These are phyloP conservation scores for Pichia ethanolica DNA, from an alignment of 805 yeast genomes.

Conservation along the genomic window DNA sequence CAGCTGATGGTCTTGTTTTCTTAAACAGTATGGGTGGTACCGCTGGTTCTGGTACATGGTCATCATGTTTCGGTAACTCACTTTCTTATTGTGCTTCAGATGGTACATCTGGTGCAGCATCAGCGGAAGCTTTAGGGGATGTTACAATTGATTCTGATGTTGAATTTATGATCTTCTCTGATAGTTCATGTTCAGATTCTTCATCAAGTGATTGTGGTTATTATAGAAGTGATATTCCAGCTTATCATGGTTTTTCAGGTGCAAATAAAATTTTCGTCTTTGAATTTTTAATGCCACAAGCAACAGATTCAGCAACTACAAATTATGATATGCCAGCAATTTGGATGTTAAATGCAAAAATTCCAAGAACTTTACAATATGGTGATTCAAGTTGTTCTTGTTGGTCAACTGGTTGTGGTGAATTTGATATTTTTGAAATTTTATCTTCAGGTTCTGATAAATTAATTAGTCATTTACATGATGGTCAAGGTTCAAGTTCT, in stretches of 20 bases:
- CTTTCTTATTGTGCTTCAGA: constrained; percentile 76
- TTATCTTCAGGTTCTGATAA: constrained; percentile 67
- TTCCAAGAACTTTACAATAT: constrained; percentile 92
- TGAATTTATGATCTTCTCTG: constrained; percentile 81
- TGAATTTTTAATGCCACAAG: constrained; percentile 88
- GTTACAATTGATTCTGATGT: constrained; percentile 61
- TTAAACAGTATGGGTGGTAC: constrained; percentile 85
- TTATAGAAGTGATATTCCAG: constrained; percentile 81
- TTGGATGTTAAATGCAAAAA: constrained; percentile 66
- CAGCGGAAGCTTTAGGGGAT: constrained; percentile 62
- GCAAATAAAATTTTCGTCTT: constrained; percentile 77
- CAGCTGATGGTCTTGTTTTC: constrained; percentile 67
- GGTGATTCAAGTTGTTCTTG: constrained; percentile 84
- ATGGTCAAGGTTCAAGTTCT: constrained; percentile 64
- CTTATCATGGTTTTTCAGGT: constrained; percentile 92
- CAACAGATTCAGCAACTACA: constrained; percentile 32
- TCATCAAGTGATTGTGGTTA: constrained; percentile 65
- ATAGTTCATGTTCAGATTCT: constrained; percentile 44
- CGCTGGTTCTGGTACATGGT: constrained; percentile 82
- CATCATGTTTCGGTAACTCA: constrained; percentile 83
- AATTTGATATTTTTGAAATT: constrained; percentile 89
- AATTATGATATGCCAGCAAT: constrained; percentile 84
- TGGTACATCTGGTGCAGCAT: constrained; percentile 65
- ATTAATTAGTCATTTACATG: constrained; percentile 76
- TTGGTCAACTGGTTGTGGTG: constrained; percentile 98